phyloP scores from a whole-genome alignment of 2,329 filamentous ascomycete genomes.

The Arthrobotrys entomopaga region DNA sequence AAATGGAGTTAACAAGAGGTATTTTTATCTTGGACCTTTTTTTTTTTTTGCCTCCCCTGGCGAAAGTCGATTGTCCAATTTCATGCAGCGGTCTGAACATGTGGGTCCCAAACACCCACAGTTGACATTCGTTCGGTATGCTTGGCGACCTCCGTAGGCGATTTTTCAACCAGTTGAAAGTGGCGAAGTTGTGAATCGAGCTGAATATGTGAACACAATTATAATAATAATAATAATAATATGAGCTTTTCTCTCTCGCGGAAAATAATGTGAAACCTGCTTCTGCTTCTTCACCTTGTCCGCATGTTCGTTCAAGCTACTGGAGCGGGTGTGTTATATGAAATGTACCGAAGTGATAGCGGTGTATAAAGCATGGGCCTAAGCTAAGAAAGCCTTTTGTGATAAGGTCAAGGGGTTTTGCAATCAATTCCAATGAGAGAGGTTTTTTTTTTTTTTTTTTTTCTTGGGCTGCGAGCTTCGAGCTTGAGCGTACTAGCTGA shows the following conservation, averaged over 20 bases:
- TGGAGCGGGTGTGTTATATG: neutral
- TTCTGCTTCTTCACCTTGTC: neutral
- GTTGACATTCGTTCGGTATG: constrained; percentile 32
- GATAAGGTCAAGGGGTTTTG: constrained; percentile 33
- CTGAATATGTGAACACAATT: constrained; percentile 4
- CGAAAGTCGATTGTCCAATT: constrained; percentile 40
- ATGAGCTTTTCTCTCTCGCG: constrained; percentile 8
- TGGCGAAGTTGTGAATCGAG: neutral
- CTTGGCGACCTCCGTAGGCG: constrained; percentile 31
- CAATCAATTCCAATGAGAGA: constrained; percentile 37
- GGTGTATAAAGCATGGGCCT: neutral
- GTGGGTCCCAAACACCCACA: constrained; percentile 27
- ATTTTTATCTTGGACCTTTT: constrained; percentile 11
- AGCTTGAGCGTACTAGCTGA: constrained; percentile 26
- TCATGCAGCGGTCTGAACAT: constrained; percentile 45
- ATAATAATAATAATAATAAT: too few species aligned
- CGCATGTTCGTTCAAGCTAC: neutral
- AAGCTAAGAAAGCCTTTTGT: constrained; percentile 11
- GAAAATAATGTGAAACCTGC: neutral
- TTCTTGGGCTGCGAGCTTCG: too few species aligned
- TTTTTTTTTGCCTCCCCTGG: constrained; percentile 26
- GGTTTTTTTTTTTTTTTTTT: constrained; percentile 46
- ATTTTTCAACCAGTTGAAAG: neutral
- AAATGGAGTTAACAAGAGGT: constrained; percentile 5
- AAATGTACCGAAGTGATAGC: neutral